These are phyloP conservation scores for Xylariaceae sp. DNA, from an alignment of 2,329 filamentous ascomycete species.

Conservation along the genomic window DNA sequence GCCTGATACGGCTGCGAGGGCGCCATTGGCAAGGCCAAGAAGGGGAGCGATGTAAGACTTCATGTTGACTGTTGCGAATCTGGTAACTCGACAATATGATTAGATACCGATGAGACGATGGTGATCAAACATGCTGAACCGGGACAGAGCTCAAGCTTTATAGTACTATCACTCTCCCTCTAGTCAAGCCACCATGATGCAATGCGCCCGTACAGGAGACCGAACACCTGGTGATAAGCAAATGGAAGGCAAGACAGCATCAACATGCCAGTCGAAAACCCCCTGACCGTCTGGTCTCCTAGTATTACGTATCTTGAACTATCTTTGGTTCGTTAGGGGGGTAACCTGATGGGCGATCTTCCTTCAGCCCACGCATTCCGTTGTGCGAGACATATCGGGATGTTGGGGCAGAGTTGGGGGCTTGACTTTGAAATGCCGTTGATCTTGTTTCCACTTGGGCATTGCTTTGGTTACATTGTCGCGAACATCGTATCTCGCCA, in stretches of 20 bases:
- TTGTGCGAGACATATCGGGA: slow-evolving; percentile 15
- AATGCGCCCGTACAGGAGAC: neutral
- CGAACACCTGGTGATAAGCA: neutral
- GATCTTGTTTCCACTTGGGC: slow-evolving; percentile 16
- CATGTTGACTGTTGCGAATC: slow-evolving; percentile 31
- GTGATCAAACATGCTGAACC: neutral
- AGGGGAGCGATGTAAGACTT: slow-evolving; percentile 23
- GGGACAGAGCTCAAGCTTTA: slow-evolving; percentile 18
- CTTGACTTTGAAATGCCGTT: neutral
- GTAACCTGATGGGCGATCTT: slow-evolving; percentile 15
- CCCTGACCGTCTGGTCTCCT: slow-evolving; percentile 12
- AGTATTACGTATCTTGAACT: no score
- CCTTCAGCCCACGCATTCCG: slow-evolving; percentile 1
- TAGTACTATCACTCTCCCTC: slow-evolving; percentile 2
- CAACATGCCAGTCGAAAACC: slow-evolving; percentile 16
- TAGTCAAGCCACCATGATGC: slow-evolving; percentile 2
- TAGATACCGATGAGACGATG: neutral
- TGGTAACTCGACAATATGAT: neutral
- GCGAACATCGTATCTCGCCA: slow-evolving; percentile 6
- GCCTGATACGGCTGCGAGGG: slow-evolving; percentile 44
- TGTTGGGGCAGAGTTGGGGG: neutral
- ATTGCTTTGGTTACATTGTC: neutral
- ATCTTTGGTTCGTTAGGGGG: neutral
- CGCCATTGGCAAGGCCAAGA: slow-evolving; percentile 27
- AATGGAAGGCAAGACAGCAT: slow-evolving; percentile 9